These are phyloP conservation scores for Leccinum pallidistipes DNA, from an alignment of 1,284 basidiomycete species.

Conservation along the genomic window DNA sequence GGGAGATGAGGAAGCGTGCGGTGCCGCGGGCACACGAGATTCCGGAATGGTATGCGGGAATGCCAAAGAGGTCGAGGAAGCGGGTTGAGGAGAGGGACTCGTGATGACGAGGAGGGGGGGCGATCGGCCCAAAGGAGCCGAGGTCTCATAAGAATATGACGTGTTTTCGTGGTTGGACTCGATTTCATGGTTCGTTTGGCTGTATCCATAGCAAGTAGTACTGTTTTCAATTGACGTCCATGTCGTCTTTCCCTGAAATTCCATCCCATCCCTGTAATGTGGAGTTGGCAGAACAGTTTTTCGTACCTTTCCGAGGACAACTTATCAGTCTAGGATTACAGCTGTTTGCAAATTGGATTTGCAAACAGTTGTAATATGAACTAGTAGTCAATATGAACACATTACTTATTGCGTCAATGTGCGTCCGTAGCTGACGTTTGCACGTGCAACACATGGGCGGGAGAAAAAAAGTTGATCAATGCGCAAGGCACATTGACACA, in stretches of 20 bases:
- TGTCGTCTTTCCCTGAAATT: background rate
- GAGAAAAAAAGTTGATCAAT: background rate
- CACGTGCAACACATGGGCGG: background rate
- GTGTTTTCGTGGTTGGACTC: background rate
- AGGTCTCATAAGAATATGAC: background rate
- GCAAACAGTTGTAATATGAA: background rate
- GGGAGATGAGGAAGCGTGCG: slow-evolving; percentile 56
- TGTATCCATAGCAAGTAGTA: background rate
- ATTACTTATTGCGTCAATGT: background rate
- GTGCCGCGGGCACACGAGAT: slow-evolving; percentile 70
- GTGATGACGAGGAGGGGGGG: background rate
- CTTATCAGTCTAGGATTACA: background rate
- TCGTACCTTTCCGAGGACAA: background rate
- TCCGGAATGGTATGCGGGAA: slow-evolving; percentile 70
- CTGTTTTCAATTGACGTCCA: background rate
- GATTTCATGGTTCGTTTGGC: background rate
- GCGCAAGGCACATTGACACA: background rate
- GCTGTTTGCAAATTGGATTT: background rate
- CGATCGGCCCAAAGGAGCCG: background rate
- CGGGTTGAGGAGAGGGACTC: slow-evolving; percentile 11
- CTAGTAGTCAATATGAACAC: background rate
- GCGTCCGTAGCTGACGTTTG: background rate
- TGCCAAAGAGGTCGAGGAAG: slow-evolving; percentile 31
- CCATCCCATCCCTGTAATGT: background rate
- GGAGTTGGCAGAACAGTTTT: background rate